Evolutionary conservation across 345 rosid species (phyloP).

Genomic region (Camelina laxa): DNA sequence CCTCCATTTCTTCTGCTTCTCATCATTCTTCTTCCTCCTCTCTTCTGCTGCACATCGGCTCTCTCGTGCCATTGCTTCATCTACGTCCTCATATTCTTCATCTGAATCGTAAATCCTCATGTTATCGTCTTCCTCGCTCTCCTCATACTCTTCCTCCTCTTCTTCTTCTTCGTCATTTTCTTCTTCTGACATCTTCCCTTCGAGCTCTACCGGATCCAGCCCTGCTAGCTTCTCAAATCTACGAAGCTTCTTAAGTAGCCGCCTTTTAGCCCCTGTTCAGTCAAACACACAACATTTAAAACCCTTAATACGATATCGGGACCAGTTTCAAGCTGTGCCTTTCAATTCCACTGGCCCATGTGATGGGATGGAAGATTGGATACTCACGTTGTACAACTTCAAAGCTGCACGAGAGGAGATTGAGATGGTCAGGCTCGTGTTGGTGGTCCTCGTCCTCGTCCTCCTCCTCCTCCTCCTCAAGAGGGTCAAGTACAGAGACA

Average conservation of each 20-base stretch:
- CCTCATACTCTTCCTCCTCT: constrained; percentile 31
- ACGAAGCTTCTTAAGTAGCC: constrained; percentile 70
- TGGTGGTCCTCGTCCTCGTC: constrained; percentile 60
- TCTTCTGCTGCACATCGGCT: constrained; percentile 15
- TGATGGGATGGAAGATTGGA: constrained; percentile 16
- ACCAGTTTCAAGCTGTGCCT: constrained; percentile 16
- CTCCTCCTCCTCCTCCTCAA: constrained; percentile 47
- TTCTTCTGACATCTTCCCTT: constrained; percentile 64
- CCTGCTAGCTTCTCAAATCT: constrained; percentile 85
- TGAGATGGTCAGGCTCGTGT: constrained; percentile 49
- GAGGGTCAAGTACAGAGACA: constrained; percentile 87
- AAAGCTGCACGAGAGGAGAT: constrained; percentile 50
- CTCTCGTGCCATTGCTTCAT: constrained; percentile 30
- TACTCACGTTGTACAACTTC: constrained; percentile 81
- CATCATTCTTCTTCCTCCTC: constrained; percentile 32
- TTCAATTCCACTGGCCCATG: constrained; percentile 6
- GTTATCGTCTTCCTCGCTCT: constrained; percentile 48
- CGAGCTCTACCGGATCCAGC: constrained; percentile 82
- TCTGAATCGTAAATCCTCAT: constrained; percentile 35
- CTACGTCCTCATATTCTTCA: constrained; percentile 39
- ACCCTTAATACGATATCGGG: not conserved
- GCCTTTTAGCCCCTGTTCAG: constrained; percentile 68
- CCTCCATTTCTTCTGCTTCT: constrained; percentile 39
- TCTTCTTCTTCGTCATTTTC: constrained; percentile 26
- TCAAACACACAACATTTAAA: constrained; percentile 22